Evolutionary conservation across 164 flowering plant genomes (phyloP).

Genomic region (Berberis vulgaris): DNA sequence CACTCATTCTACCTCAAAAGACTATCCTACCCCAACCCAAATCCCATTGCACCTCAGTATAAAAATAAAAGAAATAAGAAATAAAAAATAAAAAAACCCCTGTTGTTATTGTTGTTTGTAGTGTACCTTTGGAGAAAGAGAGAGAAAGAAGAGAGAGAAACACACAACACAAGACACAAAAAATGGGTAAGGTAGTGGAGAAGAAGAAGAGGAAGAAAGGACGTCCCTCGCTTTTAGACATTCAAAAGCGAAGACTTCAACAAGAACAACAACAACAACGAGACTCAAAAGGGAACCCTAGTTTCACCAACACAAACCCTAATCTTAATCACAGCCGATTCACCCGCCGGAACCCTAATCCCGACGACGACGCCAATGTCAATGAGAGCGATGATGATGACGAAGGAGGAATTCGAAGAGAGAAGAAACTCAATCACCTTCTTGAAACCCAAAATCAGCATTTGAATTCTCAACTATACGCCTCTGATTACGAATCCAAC

Average conservation of each 20-base stretch:
- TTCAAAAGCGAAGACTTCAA: conserved; percentile 46
- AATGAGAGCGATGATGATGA: conserved; percentile 19
- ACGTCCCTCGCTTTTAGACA: conserved; percentile 67
- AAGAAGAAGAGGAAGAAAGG: conserved; percentile 79
- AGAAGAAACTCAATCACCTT: conserved; percentile 53
- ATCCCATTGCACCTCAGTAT: not conserved
- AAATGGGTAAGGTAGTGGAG: conserved; percentile 39
- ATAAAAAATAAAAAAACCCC: conserved; percentile 25
- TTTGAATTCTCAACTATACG: conserved; percentile 10
- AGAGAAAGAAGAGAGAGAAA: conserved; percentile 26
- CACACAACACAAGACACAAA: conserved; percentile 3
- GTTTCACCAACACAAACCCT: not conserved
- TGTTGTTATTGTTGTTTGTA: conserved; percentile 19
- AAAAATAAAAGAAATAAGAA: not conserved
- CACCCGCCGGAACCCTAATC: conserved; percentile 26
- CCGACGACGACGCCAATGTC: conserved; percentile 16
- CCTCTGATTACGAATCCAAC: conserved; percentile 25
- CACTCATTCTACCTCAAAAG: not conserved
- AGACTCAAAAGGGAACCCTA: conserved; percentile 22
- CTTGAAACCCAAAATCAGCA: conserved; percentile 16
- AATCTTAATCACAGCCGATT: conserved; percentile 9
- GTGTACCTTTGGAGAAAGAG: too few species aligned
- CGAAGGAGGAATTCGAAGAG: conserved; percentile 32
- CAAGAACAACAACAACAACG: conserved; percentile 10
- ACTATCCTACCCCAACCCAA: not conserved